Conservation (phyloP, 495 filamentous ascomycete genomes). For the Aspergillus bertholletiae region DNA sequence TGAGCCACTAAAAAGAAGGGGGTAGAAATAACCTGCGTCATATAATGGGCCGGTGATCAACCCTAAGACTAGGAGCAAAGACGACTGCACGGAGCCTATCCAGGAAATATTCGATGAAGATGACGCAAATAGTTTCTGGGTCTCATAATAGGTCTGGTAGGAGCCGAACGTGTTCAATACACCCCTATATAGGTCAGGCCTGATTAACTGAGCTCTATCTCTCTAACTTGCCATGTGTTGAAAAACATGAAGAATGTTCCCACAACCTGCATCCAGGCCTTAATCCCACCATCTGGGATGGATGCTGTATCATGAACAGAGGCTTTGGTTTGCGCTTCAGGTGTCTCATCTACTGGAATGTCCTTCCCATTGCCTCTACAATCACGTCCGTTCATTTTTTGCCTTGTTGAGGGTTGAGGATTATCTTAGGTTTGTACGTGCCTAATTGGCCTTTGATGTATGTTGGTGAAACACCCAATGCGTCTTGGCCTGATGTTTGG, state of each 20-base stretch:
- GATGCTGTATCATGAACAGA: no score
- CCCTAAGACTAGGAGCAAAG: constrained; percentile 53
- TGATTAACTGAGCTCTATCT: no score
- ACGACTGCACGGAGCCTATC: constrained; percentile 51
- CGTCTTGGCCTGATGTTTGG: no score
- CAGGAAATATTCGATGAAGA: constrained; percentile 45
- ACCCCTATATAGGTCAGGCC: constrained; percentile 8
- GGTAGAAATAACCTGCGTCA: constrained; percentile 53
- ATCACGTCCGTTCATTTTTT: no score
- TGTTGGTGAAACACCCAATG: no score
- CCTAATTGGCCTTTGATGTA: no score
- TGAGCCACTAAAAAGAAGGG: constrained; percentile 33
- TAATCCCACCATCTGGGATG: constrained; percentile 22
- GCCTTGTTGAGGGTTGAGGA: no score
- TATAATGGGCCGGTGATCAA: constrained; percentile 54
- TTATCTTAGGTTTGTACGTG: no score
- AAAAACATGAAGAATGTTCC: constrained; percentile 25
- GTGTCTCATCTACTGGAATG: no score
- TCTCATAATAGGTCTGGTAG: constrained; percentile 28
- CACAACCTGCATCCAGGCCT: constrained; percentile 26
- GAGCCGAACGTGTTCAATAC: constrained; percentile 31
- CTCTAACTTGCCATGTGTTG: constrained; percentile 22
- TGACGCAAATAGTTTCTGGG: constrained; percentile 15
- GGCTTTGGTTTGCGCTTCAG: no score
- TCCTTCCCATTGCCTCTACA: no score